A percentile compares a stretch with the other conserved stretches of the same genome.
Conservation (phyloP, 164 flowering plant species). For the Cinnamomum chago region DNA sequence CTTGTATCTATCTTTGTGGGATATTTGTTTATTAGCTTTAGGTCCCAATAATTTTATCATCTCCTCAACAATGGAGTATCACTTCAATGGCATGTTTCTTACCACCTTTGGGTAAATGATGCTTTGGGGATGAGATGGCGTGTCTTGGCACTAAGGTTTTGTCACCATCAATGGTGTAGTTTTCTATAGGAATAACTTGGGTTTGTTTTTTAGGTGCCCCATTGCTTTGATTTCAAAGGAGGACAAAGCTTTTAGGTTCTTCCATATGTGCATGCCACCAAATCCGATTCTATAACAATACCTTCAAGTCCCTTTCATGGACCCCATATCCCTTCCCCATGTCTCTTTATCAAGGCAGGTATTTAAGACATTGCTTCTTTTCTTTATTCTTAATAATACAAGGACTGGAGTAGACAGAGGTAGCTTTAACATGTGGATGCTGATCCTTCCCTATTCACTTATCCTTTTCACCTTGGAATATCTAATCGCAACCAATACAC, state of each 20-base stretch:
- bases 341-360: constrained; percentile 3
- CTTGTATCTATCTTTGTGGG: neutral
- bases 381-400: neutral
- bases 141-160: constrained; percentile 9
- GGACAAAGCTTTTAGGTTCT: constrained; percentile 7
- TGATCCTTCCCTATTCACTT: neutral
- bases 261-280: constrained; percentile 12
- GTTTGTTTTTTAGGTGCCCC: neutral
- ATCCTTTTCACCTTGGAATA: neutral
- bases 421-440: neutral
- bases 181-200: constrained; percentile 7
- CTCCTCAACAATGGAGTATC: neutral
- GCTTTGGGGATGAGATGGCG: constrained; percentile 6
- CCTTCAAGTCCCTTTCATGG: constrained; percentile 6
- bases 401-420: neutral
- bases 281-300: constrained; percentile 12
- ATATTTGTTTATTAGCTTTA: neutral
- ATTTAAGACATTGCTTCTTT: constrained; percentile 5
- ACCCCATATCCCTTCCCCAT: neutral
- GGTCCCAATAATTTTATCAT: neutral
- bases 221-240: constrained; percentile 8
- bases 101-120: constrained; percentile 6
- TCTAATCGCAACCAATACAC: constrained; percentile 2
- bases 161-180: constrained; percentile 10
- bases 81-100: constrained; percentile 1